These are phyloP conservation scores for Phytopythium litorale DNA, from an alignment of 352 stramenopile species.

Conservation along the genomic window DNA sequence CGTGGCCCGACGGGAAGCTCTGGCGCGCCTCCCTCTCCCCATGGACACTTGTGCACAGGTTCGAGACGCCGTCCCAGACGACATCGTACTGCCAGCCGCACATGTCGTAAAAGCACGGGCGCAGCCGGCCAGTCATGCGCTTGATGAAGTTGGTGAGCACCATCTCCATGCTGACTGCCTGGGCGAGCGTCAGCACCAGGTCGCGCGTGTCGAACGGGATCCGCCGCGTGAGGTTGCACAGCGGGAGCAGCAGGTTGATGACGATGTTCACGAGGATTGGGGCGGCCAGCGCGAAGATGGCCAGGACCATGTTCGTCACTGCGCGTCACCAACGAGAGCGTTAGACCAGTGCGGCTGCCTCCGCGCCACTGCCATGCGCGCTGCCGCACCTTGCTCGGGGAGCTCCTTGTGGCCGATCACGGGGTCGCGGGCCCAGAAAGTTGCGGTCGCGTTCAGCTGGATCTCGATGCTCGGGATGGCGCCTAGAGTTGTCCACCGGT, in stretches of 20 bases:
- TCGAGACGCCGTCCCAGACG: slow-evolving; percentile 60
- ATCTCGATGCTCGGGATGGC: slow-evolving; percentile 53
- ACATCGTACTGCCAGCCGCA: slow-evolving; percentile 62
- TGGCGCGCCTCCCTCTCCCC: slow-evolving; percentile 60
- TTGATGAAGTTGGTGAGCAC: slow-evolving; percentile 74
- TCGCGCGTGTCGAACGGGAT: slow-evolving; percentile 69
- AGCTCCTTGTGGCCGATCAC: slow-evolving; percentile 55
- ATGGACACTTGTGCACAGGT: slow-evolving; percentile 44
- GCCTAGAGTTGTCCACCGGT: slow-evolving; percentile 16
- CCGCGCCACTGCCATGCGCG: not conserved
- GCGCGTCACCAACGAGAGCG: not conserved
- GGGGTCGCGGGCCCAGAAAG: slow-evolving; percentile 51
- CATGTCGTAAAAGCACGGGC: slow-evolving; percentile 75
- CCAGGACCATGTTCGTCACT: slow-evolving; percentile 52
- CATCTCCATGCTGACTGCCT: slow-evolving; percentile 44
- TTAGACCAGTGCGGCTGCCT: not conserved
- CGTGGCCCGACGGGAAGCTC: slow-evolving; percentile 73
- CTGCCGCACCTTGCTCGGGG: slow-evolving; percentile 30
- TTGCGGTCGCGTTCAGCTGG: slow-evolving; percentile 34
- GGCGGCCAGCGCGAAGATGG: slow-evolving; percentile 27
- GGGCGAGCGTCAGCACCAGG: slow-evolving; percentile 58
- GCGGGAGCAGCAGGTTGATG: slow-evolving; percentile 52
- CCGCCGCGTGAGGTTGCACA: slow-evolving; percentile 37
- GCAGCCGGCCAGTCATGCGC: slow-evolving; percentile 60
- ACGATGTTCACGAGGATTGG: slow-evolving; percentile 47